Evolutionary conservation across 2,329 filamentous ascomycete genomes (phyloP).

Genomic region (Coniella vitis): DNA sequence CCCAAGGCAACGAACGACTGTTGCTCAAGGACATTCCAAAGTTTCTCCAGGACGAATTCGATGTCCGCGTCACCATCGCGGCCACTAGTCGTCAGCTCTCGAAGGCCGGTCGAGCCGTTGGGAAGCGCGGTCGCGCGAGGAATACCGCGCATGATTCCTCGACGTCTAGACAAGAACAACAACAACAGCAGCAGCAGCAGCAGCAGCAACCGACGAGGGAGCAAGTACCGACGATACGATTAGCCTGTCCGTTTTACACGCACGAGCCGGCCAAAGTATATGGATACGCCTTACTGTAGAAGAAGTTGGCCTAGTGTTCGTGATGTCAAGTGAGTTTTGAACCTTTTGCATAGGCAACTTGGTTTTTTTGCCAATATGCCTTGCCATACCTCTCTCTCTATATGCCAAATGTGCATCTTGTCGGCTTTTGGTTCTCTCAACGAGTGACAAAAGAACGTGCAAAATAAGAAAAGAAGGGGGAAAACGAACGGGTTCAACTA

Average conservation of each 20-base stretch:
- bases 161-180: not conserved
- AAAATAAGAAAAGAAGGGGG: no score
- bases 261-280: constrained; percentile 6
- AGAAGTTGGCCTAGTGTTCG: constrained; percentile 10
- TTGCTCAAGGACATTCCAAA: constrained; percentile 13
- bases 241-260: constrained; percentile 13
- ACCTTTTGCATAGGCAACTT: no score
- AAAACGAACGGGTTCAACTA: no score
- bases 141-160: constrained; percentile 5
- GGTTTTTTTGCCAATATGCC: no score
- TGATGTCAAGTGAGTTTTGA: constrained; percentile 14
- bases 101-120: no score
- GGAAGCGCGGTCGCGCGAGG: constrained; percentile 7
- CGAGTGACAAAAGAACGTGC: no score
- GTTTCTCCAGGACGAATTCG: constrained; percentile 12
- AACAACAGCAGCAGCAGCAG: not conserved
- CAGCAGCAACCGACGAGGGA: not conserved
- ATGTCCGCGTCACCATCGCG: constrained; percentile 13
- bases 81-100: constrained; percentile 15
- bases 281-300: constrained; percentile 10
- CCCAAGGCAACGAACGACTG: constrained; percentile 11
- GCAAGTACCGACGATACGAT: not conserved
- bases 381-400: no score
- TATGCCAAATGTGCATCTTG: not conserved
- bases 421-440: not conserved